Base-by-base conservation (phyloP, 2,329 filamentous ascomycete species). In the Laburnicola sp. region DNA sequence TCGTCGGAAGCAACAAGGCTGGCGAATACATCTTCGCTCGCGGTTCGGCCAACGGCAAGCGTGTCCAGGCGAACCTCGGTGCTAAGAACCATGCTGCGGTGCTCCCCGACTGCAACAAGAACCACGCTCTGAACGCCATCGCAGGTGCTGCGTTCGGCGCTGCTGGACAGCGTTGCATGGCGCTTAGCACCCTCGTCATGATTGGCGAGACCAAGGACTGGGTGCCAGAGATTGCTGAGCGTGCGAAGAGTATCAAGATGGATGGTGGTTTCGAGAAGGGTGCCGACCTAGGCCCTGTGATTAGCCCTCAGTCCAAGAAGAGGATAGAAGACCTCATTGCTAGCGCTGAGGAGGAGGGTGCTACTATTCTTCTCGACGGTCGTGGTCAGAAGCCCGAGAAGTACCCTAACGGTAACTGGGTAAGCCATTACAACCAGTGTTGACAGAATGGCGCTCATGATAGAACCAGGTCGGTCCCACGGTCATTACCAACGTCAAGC, bases 71-170 rank as follows among this genome's bases (percentile, higher is more conserved):
- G 71, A 94, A 94, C 76, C 77, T 94, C 55, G 90, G 89, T 35
- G 89, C 89, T 60, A 94, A 94, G 82, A 94, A 94, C 80, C 89
- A 94, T 73, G 89, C 89, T 26, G 87, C 88, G 46, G 86, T 94
- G 27, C 82, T 93, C 54, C 89, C 89, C 16, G 89, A 94, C 78
- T 88, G 86, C 78, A 92, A 94, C 80, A 93, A 91, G 82, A 92
- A 94, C 78, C 88, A 92, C 65, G 89, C 91, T 60, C 77, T 94
- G 65, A 94, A 93, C 76, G 87, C 88, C 37, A 89, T 94, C 58
- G 83, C 89, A 3, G 90, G 89, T 58, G 89, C 90, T 30, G 89
- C 90, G 22, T 94, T 94, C 62, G 89, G 89, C 58, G 89, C 89
- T 57, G 89, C 89, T 23, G 89, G 89, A 32, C 89, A 94, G 78